Percentiles rank a stretch among this genome's conserved stretches.
Conservation (phyloP, 352 stramenopile species). For the Phytophthora pinifolia region DNA sequence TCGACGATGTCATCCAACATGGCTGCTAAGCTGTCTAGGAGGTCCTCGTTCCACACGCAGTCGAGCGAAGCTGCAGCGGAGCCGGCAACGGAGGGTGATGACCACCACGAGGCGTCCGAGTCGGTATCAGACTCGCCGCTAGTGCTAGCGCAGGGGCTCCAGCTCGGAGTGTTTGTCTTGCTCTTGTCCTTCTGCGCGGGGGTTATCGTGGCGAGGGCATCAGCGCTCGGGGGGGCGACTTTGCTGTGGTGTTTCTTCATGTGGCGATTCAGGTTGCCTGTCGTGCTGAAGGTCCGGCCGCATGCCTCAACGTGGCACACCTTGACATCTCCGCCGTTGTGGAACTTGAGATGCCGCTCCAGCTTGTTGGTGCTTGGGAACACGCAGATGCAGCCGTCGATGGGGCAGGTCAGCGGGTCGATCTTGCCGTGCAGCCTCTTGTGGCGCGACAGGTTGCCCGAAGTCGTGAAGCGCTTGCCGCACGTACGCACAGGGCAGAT, state of each 20-base stretch:
- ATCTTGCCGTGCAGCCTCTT: constrained; percentile 43
- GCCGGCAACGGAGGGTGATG: constrained; percentile 1
- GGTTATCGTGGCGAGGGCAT: neutral
- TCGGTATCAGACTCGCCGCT: constrained; percentile 16
- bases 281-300: constrained; percentile 47
- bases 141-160: constrained; percentile 9
- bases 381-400: constrained; percentile 30
- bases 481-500: constrained; percentile 40
- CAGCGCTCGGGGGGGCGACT: neutral
- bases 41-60: constrained; percentile 24
- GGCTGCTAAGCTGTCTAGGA: constrained; percentile 32
- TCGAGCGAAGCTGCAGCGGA: constrained; percentile 11
- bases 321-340: constrained; percentile 42
- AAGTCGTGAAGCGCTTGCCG: constrained; percentile 53
- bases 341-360: constrained; percentile 47
- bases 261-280: constrained; percentile 45
- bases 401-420: constrained; percentile 31
- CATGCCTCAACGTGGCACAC: constrained; percentile 34
- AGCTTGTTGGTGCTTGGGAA: constrained; percentile 38
- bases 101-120: constrained; percentile 14
- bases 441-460: constrained; percentile 51
- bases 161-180: neutral
- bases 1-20: constrained; percentile 29
- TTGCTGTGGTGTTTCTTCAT: constrained; percentile 38
- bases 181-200: neutral